Evolutionary conservation across 495 filamentous ascomycete genomes (phyloP), one percentile per base, ranked within the genome.

Genomic region (Penicillium verhagenii): DNA sequence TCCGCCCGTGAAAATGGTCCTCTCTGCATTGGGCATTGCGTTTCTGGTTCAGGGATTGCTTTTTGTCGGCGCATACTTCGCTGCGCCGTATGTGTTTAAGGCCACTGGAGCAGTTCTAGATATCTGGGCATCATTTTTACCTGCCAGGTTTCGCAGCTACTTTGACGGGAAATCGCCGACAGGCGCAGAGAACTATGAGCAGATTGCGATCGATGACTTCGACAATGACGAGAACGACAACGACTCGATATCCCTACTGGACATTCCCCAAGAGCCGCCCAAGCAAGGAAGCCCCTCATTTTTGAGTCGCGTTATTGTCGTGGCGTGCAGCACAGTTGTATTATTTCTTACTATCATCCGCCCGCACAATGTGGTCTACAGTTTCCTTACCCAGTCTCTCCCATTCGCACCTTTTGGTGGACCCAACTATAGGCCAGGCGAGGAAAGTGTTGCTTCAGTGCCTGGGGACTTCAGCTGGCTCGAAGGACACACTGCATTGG

Each of bases 161-260:
- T 52, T 47, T 23, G 38, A 25, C 2, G 38, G 52, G 10, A 51
- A 51, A 13, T 25, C 11, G 8, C 20, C 35, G 16, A 18, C 57
- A 20, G 39, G 46, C 3, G 23, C 39, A 13, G 52, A 47, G 31
- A 42, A 24, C 9, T 59, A 59, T 10, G 57, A 59, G 26, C 33
- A 56, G 43, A 56, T 59, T 28, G 57, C 52, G 6, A 52, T 59
- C 31, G 47, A 59, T 45, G 52, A 59, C 24, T 59, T 19, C n/a
- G 47, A 50, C 29, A 29, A 52, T 44, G 50, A 54, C 21, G 20
- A 49, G 2, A 55, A 46, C 26, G 51, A 61, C 37, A 39, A 6
- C 20, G 53, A 57, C 18, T 63, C 57, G 1, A 26, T 55, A 13
- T 33, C 37, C 10, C 21, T 47, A 8, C 44, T 56, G 18, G 58